Evolutionary conservation across 2,329 filamentous ascomycete genomes (phyloP), one percentile per base, ranked within the genome.

Genomic region (Ceratocystis cacaofunesta): DNA sequence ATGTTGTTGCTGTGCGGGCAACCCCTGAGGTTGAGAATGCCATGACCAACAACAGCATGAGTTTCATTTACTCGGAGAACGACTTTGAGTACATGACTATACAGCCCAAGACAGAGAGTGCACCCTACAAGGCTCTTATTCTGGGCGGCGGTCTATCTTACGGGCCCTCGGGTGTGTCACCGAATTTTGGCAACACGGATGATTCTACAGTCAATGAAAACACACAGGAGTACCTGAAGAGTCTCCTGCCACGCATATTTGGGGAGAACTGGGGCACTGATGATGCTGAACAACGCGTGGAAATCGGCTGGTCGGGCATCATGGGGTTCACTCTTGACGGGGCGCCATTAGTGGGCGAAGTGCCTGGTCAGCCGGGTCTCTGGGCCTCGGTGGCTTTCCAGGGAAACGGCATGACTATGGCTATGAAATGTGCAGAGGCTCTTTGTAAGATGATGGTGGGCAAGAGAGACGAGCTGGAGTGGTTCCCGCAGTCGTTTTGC

Each of bases 11-110:
- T 28, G 32, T 67, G 7, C 52, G 65, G 12, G 62, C 55, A 15
- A 62, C 55, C 8, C 52, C 62, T 1, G 19, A 28, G 25, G 57
- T 63, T 28, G n/a, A 63, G 28, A 58, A 64, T 22, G 10, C 22
- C 15, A 25, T 65, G 84, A 32, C 71, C 74, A 5, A 78, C 76
- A 1, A 84, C 83, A 64, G 62, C 17, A 67, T 67, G 43, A 84
- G 79, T 22, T 84, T 88, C 69, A 80, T 86, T 30, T 84, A 84
- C 70, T 75, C 77, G 1, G 63, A 67, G 1, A 73, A 75, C 28
- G 83, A 85, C 0, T 87, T 85, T 70, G 86, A 88, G 68, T 89
- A 88, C 72, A 83, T 88, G 78, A 81, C 88, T 7, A 78, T 81
- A 1, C 77, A 82, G 1, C 79, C 80, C 0, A 72, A 25, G 12